Evolutionary conservation across 441 rosid genomes (phyloP).

Genomic region (Erodium trifolium): DNA sequence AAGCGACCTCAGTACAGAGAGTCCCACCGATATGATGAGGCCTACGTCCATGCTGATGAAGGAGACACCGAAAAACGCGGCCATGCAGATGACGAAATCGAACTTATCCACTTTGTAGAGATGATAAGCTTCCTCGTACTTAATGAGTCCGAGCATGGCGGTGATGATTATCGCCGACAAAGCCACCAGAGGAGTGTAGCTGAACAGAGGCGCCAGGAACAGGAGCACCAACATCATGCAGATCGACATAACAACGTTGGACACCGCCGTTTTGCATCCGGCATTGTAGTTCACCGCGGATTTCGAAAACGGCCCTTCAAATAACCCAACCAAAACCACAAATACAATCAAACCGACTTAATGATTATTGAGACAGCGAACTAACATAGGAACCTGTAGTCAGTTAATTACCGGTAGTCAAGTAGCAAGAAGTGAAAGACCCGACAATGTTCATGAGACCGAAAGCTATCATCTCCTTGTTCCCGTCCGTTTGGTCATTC

Average conservation of each 20-base stretch:
- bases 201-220: conserved; percentile 67
- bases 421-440: conserved; percentile 84
- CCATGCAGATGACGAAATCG: conserved; percentile 69
- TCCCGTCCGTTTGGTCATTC: conserved; percentile 87
- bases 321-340: no score
- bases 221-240: conserved; percentile 77
- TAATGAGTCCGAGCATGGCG: conserved; percentile 11
- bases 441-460: conserved; percentile 92
- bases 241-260: conserved; percentile 67
- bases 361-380: no score
- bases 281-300: conserved; percentile 81
- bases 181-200: conserved; percentile 79
- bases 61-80: conserved; percentile 66
- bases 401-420: conserved; percentile 49
- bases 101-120: conserved; percentile 71
- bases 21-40: conserved; percentile 61
- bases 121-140: conserved; percentile 48
- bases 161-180: conserved; percentile 84
- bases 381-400: no score
- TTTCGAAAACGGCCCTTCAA: conserved; percentile 82
- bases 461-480: conserved; percentile 96
- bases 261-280: conserved; percentile 60
- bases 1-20: conserved; percentile 53
- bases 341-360: no score
- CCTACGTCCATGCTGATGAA: conserved; percentile 84